Conservation (phyloP, 257 asterid genomes). For the Ophiorrhiza pumila region DNA sequence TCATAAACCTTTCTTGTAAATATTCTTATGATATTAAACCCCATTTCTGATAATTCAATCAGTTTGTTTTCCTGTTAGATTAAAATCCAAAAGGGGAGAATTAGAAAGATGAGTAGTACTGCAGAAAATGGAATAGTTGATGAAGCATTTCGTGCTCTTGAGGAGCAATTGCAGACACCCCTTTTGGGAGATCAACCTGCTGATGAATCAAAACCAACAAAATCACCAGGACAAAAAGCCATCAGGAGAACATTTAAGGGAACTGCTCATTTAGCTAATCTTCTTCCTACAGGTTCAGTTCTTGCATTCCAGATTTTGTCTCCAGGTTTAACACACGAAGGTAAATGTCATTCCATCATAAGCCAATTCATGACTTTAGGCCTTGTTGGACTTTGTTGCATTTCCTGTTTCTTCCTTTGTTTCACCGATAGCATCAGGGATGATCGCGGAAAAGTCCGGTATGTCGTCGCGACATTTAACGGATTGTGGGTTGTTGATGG, state of each 20-base stretch:
- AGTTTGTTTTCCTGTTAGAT: too few species aligned
- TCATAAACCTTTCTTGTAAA: background rate
- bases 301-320: conserved; percentile 66
- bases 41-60: background rate
- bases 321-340: conserved; percentile 61
- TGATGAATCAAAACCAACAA: conserved; percentile 32
- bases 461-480: conserved; percentile 66
- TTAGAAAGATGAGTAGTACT: background rate
- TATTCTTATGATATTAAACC: background rate
- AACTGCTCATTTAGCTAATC: conserved; percentile 73
- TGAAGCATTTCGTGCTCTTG: conserved; percentile 5
- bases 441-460: conserved; percentile 67
- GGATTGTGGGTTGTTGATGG: conserved; percentile 72
- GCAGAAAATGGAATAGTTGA: conserved; percentile 4
- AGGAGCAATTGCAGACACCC: conserved; percentile 34
- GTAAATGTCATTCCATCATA: conserved; percentile 49
- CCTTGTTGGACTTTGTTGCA: conserved; percentile 45
- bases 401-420: conserved; percentile 47
- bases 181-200: conserved; percentile 34
- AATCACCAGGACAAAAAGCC: conserved; percentile 51
- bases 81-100: background rate
- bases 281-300: conserved; percentile 90
- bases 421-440: conserved; percentile 87
- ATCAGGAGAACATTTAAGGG: conserved; percentile 72
- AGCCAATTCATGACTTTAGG: conserved; percentile 40